phyloP scores from a whole-genome alignment of 1,139 yeast species.

The Kurtzmaniella quercitrusa region DNA sequence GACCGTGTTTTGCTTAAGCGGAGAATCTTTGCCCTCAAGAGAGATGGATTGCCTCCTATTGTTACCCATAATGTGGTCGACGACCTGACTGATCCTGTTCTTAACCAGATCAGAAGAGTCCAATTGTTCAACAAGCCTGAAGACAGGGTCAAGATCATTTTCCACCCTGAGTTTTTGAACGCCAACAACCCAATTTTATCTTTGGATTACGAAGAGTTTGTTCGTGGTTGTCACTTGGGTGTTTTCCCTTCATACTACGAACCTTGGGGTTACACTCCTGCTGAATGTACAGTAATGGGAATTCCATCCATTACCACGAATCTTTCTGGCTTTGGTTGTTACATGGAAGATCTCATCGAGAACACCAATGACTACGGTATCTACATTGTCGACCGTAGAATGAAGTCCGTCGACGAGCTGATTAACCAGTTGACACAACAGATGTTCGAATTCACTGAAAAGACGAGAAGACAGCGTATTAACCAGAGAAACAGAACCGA shows the following conservation, averaged over 20 bases:
- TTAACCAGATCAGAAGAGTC: slow-evolving; percentile 88
- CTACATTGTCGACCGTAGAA: slow-evolving; percentile 91
- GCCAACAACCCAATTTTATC: slow-evolving; percentile 93
- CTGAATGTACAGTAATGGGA: slow-evolving; percentile 99
- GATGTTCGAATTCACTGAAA: slow-evolving; percentile 84
- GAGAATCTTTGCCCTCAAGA: slow-evolving; percentile 87
- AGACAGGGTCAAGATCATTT: slow-evolving; percentile 90
- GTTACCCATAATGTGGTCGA: slow-evolving; percentile 98
- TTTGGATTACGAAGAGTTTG: slow-evolving; percentile 94
- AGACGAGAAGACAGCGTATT: slow-evolving; percentile 94
- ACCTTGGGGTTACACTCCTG: slow-evolving; percentile 99
- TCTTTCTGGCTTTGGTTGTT: slow-evolving; percentile 95
- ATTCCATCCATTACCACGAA: slow-evolving; percentile 98
- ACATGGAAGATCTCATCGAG: slow-evolving; percentile 97
- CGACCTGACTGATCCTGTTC: slow-evolving; percentile 85
- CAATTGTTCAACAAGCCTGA: slow-evolving; percentile 84
- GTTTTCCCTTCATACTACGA: slow-evolving; percentile 98
- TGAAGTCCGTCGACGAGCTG: slow-evolving; percentile 90
- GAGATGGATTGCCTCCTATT: slow-evolving; percentile 87
- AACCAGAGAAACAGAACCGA: slow-evolving; percentile 98
- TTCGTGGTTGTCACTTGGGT: slow-evolving; percentile 96
- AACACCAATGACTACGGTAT: slow-evolving; percentile 94
- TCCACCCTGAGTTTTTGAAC: slow-evolving; percentile 96
- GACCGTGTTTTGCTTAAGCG: slow-evolving; percentile 88
- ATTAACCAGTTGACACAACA: slow-evolving; percentile 85